Evolutionary conservation across 495 filamentous ascomycete genomes (phyloP).

Genomic region (Tuber brumale): DNA sequence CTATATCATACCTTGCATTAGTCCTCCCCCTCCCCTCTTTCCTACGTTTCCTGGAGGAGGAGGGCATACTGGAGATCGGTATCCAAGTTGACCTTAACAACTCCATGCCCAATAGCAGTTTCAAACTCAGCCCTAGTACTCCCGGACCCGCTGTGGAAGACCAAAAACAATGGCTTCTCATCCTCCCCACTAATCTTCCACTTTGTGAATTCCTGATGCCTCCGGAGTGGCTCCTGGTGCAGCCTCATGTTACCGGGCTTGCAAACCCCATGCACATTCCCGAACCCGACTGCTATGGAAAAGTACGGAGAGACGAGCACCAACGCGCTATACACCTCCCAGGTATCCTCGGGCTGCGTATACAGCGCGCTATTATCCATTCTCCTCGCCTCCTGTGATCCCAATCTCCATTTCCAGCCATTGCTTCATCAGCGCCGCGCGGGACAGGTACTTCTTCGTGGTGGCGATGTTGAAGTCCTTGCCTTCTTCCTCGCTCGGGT

Average conservation of each 20-base stretch:
- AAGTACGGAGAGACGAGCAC: conserved; percentile 80
- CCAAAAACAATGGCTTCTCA: conserved; percentile 91
- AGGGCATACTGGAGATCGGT: conserved; percentile 66
- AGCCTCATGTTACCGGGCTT: conserved; percentile 95
- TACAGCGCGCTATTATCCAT: conserved; percentile 67
- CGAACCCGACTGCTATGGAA: conserved; percentile 95
- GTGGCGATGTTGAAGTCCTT: conserved; percentile 85
- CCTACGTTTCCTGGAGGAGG: no score
- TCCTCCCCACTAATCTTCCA: conserved; percentile 59
- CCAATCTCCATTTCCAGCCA: conserved; percentile 99
- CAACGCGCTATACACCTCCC: conserved; percentile 74
- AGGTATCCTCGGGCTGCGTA: conserved; percentile 94
- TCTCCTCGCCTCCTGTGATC: conserved; percentile 91
- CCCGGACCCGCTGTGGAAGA: conserved; percentile 96
- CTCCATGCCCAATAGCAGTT: conserved; percentile 81
- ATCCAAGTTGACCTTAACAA: conserved; percentile 95
- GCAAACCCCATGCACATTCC: conserved; percentile 98
- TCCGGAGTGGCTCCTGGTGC: conserved; percentile 81
- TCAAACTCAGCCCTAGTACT: conserved; percentile 79
- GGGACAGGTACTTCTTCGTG: conserved; percentile 81
- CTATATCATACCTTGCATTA: not conserved
- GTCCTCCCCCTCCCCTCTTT: not conserved
- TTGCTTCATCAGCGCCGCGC: conserved; percentile 87
- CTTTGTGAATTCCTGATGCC: conserved; percentile 86
- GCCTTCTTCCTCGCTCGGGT: conserved; percentile 80